Evolutionary conservation across 2,329 filamentous ascomycete species (phyloP).

Genomic region (Monilinia fructigena): DNA sequence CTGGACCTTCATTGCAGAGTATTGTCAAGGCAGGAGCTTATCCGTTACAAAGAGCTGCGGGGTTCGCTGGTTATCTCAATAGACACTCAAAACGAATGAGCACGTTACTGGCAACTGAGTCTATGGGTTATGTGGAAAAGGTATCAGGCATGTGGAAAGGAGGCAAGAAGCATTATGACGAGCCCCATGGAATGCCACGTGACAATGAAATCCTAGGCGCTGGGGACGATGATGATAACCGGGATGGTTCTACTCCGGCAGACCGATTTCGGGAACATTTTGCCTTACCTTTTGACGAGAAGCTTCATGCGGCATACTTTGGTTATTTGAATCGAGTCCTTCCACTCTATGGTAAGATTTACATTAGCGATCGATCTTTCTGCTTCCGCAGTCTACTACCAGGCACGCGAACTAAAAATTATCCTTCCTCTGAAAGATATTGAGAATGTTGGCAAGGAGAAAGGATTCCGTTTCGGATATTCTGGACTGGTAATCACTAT

Average conservation of each 20-base stretch:
- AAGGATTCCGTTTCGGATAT: slow-evolving; percentile 89
- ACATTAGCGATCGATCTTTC: slow-evolving; percentile 82
- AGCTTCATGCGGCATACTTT: slow-evolving; percentile 84
- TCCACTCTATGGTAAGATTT: slow-evolving; percentile 94
- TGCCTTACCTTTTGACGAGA: slow-evolving; percentile 79
- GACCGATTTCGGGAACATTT: slow-evolving; percentile 90
- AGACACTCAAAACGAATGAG: slow-evolving; percentile 79
- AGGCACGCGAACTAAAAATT: slow-evolving; percentile 85
- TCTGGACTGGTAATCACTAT: slow-evolving; percentile 91
- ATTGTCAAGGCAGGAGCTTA: slow-evolving; percentile 65
- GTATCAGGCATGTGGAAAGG: slow-evolving; percentile 97
- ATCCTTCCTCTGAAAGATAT: slow-evolving; percentile 89
- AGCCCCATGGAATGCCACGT: slow-evolving; percentile 50
- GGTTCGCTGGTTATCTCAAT: slow-evolving; percentile 79
- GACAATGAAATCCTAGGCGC: slow-evolving; percentile 53
- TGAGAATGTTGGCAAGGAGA: slow-evolving; percentile 91
- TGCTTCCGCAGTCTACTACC: slow-evolving; percentile 92
- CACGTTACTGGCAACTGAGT: slow-evolving; percentile 78
- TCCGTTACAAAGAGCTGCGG: slow-evolving; percentile 78
- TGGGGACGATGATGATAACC: slow-evolving; percentile 53
- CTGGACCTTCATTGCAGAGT: slow-evolving; percentile 56
- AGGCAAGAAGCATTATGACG: slow-evolving; percentile 83
- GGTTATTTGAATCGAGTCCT: slow-evolving; percentile 87
- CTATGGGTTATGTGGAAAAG: slow-evolving; percentile 95
- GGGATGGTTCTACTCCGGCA: slow-evolving; percentile 63